Conservation (phyloP, 371 early-diverging fungal species). For the Batkoa obscura region DNA sequence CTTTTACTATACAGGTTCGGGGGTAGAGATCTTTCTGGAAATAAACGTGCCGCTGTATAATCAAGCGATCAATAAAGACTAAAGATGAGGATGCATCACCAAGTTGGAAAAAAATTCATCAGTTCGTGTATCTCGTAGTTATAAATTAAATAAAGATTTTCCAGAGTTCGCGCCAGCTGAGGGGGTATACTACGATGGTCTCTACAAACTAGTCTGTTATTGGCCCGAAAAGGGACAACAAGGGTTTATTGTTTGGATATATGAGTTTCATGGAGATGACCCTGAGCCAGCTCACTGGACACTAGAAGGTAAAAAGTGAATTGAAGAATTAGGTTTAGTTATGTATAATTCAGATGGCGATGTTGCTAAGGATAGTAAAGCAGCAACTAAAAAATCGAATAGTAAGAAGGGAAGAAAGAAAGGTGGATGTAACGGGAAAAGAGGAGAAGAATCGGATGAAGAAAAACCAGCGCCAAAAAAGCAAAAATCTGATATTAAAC, state of each 20-base stretch:
- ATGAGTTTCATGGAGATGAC: conserved; percentile 36
- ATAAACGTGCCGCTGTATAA: conserved; percentile 21
- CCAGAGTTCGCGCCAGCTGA: conserved; percentile 23
- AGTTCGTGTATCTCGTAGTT: conserved; percentile 30
- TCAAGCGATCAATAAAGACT: conserved; percentile 21
- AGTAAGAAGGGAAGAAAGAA: conserved; percentile 1
- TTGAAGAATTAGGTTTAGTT: conserved; percentile 16
- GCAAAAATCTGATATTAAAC: conserved; percentile 2
- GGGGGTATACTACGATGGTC: conserved; percentile 41
- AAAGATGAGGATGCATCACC: conserved; percentile 19
- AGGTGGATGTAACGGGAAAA: background rate
- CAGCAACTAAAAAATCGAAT: background rate
- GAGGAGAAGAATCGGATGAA: background rate
- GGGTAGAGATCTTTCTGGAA: conserved; percentile 20
- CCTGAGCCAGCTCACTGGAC: conserved; percentile 42
- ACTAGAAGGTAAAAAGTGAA: conserved; percentile 16
- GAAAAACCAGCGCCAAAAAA: background rate
- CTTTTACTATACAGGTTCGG: conserved; percentile 33
- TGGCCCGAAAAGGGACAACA: conserved; percentile 27
- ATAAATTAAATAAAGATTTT: conserved; percentile 17
- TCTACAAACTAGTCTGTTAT: conserved; percentile 38
- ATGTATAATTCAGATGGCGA: conserved; percentile 13
- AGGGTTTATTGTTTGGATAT: conserved; percentile 17
- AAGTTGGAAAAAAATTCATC: conserved; percentile 33
- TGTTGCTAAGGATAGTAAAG: background rate